Evolutionary conservation across 441 rosid genomes (phyloP).

Genomic region (Adansonia gregorii): DNA sequence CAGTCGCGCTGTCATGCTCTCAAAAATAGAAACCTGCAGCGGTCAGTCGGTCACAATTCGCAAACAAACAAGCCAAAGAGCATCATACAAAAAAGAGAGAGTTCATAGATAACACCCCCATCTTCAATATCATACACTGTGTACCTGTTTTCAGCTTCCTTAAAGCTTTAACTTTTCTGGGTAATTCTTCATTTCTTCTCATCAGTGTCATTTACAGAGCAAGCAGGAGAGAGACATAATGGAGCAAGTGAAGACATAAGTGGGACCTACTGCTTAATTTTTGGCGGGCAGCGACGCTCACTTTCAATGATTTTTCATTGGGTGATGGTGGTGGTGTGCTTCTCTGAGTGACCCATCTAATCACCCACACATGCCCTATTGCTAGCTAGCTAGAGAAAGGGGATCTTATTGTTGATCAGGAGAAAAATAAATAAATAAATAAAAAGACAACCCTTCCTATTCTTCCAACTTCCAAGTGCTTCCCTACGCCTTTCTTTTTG

Average conservation of each 20-base stretch:
- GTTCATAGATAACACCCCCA: not conserved
- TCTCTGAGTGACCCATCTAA: constrained; percentile 62
- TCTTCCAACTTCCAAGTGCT: constrained; percentile 29
- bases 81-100: not conserved
- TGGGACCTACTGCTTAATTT: constrained; percentile 81
- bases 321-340: constrained; percentile 39
- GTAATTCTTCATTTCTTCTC: constrained; percentile 19
- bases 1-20: not conserved
- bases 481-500: constrained; percentile 17
- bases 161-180: constrained; percentile 31
- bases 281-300: constrained; percentile 78
- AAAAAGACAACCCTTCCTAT: constrained; percentile 34
- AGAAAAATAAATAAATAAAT: constrained; percentile 9
- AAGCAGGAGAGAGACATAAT: constrained; percentile 30
- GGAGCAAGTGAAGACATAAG: constrained; percentile 56
- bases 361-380: constrained; percentile 41
- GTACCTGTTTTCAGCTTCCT: constrained; percentile 24
- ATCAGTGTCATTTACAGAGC: constrained; percentile 27
- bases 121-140: constrained; percentile 41
- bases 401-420: constrained; percentile 24
- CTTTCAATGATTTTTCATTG: constrained; percentile 67
- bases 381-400: constrained; percentile 37
- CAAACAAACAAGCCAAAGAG: constrained; percentile 3
- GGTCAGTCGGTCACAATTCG: not conserved
- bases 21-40: constrained; percentile 5